Conservation (phyloP, 768 basidiomycete genomes). For the Boletellus sp. region DNA sequence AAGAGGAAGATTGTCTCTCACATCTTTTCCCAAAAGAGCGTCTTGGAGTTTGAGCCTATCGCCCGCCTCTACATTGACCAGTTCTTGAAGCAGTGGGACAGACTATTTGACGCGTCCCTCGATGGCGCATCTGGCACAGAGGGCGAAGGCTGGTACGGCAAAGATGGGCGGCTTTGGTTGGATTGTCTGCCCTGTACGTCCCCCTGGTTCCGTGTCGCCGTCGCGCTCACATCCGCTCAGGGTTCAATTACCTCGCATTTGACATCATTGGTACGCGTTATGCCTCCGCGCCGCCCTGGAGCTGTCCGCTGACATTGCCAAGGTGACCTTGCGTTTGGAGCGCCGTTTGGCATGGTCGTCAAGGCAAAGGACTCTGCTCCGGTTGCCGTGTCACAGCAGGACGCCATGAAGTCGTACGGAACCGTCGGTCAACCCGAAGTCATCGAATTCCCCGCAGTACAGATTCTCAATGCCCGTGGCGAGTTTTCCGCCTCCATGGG, state of each 20-base stretch:
- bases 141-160: slow-evolving; percentile 61
- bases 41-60: slow-evolving; percentile 83
- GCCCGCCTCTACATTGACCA: slow-evolving; percentile 56
- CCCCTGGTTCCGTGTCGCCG: background rate
- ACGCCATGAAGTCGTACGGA: slow-evolving; percentile 56
- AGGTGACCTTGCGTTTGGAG: slow-evolving; percentile 78
- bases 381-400: slow-evolving; percentile 55
- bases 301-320: background rate
- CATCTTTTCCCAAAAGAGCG: slow-evolving; percentile 81
- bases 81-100: slow-evolving; percentile 74
- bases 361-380: slow-evolving; percentile 69
- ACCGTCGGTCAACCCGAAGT: slow-evolving; percentile 43
- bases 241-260: slow-evolving; percentile 65
- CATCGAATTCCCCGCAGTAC: slow-evolving; percentile 69
- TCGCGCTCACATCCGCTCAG: slow-evolving; percentile 21
- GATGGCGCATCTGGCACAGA: slow-evolving; percentile 57
- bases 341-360: slow-evolving; percentile 84
- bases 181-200: slow-evolving; percentile 69
- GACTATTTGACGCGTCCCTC: slow-evolving; percentile 50
- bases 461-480: slow-evolving; percentile 85
- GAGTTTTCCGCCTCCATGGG: slow-evolving; percentile 86
- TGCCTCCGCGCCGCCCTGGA: background rate
- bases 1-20: slow-evolving; percentile 91
- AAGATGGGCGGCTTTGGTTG: slow-evolving; percentile 63
- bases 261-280: slow-evolving; percentile 62